Conservation (phyloP, 768 basidiomycete genomes). For the Gymnopilus junonius region DNA sequence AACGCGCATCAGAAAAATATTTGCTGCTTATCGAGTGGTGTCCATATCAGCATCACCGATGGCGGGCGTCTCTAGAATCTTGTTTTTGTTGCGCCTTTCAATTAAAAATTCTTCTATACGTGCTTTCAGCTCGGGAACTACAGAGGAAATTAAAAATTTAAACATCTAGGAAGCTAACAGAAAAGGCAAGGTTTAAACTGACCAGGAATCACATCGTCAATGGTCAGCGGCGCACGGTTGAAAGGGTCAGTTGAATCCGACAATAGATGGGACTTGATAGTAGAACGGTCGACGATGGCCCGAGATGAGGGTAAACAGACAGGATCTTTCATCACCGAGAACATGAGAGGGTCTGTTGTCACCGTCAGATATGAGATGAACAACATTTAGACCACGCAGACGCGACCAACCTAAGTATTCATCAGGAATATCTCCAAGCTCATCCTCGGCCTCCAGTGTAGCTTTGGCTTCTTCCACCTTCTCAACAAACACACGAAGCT, state of each 20-base stretch:
- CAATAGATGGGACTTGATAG: slow-evolving; percentile 93
- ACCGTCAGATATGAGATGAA: slow-evolving; percentile 10
- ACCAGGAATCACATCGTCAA: slow-evolving; percentile 84
- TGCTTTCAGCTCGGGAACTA: slow-evolving; percentile 72
- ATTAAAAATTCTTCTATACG: slow-evolving; percentile 74
- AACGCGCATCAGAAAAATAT: neutral
- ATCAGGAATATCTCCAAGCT: slow-evolving; percentile 91
- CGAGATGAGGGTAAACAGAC: slow-evolving; percentile 87
- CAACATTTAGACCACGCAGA: neutral
- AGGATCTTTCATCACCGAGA: slow-evolving; percentile 93
- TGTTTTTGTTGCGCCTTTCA: slow-evolving; percentile 54
- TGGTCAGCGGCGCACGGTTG: slow-evolving; percentile 82
- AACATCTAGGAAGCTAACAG: neutral
- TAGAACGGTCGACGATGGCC: slow-evolving; percentile 80
- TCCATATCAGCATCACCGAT: slow-evolving; percentile 13
- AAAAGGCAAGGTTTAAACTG: slow-evolving; percentile 26
- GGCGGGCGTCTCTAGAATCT: slow-evolving; percentile 15
- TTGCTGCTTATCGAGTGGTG: slow-evolving; percentile 7
- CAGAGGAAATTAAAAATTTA: slow-evolving; percentile 18
- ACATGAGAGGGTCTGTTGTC: slow-evolving; percentile 82
- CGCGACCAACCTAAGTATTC: slow-evolving; percentile 88
- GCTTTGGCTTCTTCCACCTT: slow-evolving; percentile 86
- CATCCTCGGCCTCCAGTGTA: slow-evolving; percentile 87
- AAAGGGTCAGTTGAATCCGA: slow-evolving; percentile 95
- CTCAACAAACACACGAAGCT: slow-evolving; percentile 68